Evolutionary conservation across 495 filamentous ascomycete species (phyloP), one percentile per base, ranked within the genome.

Genomic region (Hypoxylon cercidicola): DNA sequence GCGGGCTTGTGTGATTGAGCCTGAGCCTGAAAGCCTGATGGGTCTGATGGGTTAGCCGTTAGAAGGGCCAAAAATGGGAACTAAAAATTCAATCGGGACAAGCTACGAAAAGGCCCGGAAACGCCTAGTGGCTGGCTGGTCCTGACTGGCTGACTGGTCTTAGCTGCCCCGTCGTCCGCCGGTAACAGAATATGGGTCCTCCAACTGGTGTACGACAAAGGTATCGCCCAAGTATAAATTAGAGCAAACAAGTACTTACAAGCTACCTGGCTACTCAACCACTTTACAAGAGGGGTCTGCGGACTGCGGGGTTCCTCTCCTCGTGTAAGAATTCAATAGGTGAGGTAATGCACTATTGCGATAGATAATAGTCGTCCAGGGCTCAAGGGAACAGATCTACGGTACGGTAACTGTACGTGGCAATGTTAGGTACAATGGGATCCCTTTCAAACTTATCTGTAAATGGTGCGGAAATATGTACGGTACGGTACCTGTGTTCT

Each of bases 321-420:
- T 68, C 65, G 65, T 68, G 65, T 60, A 68, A 55, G 39, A 55
- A 60, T 64, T 68, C 65, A 47, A 68, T 68, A 68, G 64, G 59
- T 68, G 64, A 68, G 59, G 59, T 63, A 63, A 64, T 68, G 60
- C 60, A 68, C 55, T 41, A 55, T 50, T 50, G 41, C 39, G 15
- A 20, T 47, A 8, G 8, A 40, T 40, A 37, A 4, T 54, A 35
- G 62, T 45, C 55, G 46, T 60, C 25, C 52, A 67, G 52, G 64
- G 54, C 48, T 53, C 54, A 62, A 51, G 30, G 30, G 30, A 32
- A 32, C 54, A 58, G 53, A 68, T 58, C 59, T 68, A 62, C 59
- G 49, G 48, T 55, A 63, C 64, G 53, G 43, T 58, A 15, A 59
- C 57, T 68, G 58, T 62, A 67, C 64, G 53, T 62, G 64, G 58